Percentiles rank a stretch among this genome's conserved stretches.
phyloP scores from a whole-genome alignment of 2,329 filamentous ascomycete species.

The Truncatella angustata region DNA sequence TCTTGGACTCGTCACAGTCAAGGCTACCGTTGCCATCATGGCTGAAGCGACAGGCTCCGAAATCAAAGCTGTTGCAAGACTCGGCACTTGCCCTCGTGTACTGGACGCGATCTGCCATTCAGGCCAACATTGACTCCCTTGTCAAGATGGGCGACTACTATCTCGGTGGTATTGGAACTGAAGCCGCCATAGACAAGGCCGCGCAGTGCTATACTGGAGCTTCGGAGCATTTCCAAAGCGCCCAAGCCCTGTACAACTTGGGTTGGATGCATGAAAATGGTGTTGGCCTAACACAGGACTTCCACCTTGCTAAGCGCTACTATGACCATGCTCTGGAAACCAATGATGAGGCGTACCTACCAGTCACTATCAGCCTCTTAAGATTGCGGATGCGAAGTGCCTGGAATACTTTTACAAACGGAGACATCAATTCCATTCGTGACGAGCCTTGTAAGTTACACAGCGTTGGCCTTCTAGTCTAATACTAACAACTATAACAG shows the following conservation, averaged over 20 bases:
- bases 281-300: conserved; percentile 88
- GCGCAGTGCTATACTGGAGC: conserved; percentile 90
- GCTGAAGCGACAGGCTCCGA: conserved; percentile 40
- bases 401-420: conserved; percentile 91
- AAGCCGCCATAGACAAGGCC: conserved; percentile 75
- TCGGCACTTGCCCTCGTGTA: conserved; percentile 75
- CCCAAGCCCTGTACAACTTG: conserved; percentile 93
- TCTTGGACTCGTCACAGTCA: conserved; percentile 73
- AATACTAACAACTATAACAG: conserved; percentile 43
- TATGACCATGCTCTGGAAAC: conserved; percentile 92
- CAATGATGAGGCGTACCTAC: conserved; percentile 90
- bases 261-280: conserved; percentile 99
- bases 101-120: conserved; percentile 92
- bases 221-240: conserved; percentile 86
- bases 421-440: conserved; percentile 87
- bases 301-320: conserved; percentile 93
- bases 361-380: conserved; percentile 82
- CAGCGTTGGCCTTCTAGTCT: no score
- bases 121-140: conserved; percentile 87
- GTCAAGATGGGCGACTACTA: conserved; percentile 99
- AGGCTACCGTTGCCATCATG: conserved; percentile 55
- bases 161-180: conserved; percentile 73
- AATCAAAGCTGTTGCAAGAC: conserved; percentile 45
- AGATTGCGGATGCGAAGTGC: conserved; percentile 83
- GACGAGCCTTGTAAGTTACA: conserved; percentile 79